Conservation (phyloP, 805 yeast species). For the Kazachstania viticola region DNA sequence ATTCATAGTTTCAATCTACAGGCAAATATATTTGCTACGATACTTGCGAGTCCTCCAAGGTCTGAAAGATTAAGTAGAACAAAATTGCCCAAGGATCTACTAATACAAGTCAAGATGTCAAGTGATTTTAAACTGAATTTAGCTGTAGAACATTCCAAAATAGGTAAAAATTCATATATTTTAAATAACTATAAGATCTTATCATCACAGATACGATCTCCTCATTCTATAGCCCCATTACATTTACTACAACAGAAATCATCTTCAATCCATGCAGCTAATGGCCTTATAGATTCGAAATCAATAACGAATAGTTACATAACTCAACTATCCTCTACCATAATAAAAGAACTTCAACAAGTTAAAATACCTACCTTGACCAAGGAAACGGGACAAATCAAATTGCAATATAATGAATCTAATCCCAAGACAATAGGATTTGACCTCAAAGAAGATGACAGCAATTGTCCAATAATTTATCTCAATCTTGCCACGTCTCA, state of each 20-base stretch:
- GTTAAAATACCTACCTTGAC: too few species aligned
- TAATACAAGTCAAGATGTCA: conserved; percentile 25
- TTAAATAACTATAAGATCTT: conserved; percentile 8
- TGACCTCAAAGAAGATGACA: too few species aligned
- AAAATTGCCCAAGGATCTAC: conserved; percentile 30
- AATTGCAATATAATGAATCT: not conserved
- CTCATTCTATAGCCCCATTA: conserved; percentile 1
- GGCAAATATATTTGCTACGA: conserved; percentile 29
- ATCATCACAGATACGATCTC: conserved; percentile 1
- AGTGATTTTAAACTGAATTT: conserved; percentile 5
- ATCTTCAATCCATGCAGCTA: too few species aligned
- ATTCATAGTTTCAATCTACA: conserved; percentile 9
- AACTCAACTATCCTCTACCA: too few species aligned
- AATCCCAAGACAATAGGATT: not conserved
- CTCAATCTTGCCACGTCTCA: too few species aligned
- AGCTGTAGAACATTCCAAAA: conserved; percentile 6
- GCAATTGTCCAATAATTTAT: too few species aligned
- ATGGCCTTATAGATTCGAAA: too few species aligned
- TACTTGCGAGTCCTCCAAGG: conserved; percentile 35
- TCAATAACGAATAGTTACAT: too few species aligned
- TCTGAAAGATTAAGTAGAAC: conserved; percentile 28
- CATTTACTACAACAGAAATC: too few species aligned
- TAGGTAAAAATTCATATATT: conserved; percentile 18
- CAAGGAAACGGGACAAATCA: not conserved
- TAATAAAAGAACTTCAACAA: too few species aligned